phyloP scores from a whole-genome alignment of 2,329 filamentous ascomycete species.

The Colletotrichum liriopes region DNA sequence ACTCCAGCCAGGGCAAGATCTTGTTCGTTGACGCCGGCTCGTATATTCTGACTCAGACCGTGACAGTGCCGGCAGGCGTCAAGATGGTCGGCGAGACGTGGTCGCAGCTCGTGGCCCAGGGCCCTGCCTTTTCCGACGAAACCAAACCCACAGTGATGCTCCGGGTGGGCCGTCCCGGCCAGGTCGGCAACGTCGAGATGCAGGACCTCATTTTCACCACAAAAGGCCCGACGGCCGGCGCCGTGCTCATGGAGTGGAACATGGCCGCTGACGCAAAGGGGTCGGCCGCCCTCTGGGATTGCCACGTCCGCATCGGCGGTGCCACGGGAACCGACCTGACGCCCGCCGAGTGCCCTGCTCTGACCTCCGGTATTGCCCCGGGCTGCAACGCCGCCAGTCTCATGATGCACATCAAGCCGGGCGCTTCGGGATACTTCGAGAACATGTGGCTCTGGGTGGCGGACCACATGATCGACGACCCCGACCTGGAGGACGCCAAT shows the following conservation, averaged over 20 bases:
- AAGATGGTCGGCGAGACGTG: conserved; percentile 57
- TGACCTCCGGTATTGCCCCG: conserved; percentile 60
- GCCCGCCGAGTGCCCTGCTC: conserved; percentile 70
- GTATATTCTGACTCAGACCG: conserved; percentile 57
- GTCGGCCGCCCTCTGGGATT: conserved; percentile 55
- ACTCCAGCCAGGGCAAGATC: conserved; percentile 56
- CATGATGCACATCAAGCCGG: conserved; percentile 62
- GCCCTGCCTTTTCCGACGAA: conserved; percentile 33
- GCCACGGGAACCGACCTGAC: conserved; percentile 77
- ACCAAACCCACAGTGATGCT: conserved; percentile 72
- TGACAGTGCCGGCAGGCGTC: conserved; percentile 52
- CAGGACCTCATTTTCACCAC: conserved; percentile 79
- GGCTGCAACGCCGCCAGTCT: conserved; percentile 73
- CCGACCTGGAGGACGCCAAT: conserved; percentile 61
- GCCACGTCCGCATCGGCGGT: conserved; percentile 82
- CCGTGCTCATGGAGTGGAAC: conserved; percentile 80
- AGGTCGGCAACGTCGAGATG: conserved; percentile 78
- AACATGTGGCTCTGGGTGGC: conserved; percentile 78
- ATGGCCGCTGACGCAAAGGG: conserved; percentile 36
- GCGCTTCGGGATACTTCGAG: conserved; percentile 66
- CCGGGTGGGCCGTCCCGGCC: conserved; percentile 74
- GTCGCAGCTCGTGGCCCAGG: conserved; percentile 49
- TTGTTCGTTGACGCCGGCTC: conserved; percentile 62
- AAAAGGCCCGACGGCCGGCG: conserved; percentile 75
- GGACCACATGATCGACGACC: conserved; percentile 68